A percentile compares a stretch with the other conserved stretches of the same genome.
Evolutionary conservation across 306 rosid genomes (phyloP).

Genomic region (Glycine soja): DNA sequence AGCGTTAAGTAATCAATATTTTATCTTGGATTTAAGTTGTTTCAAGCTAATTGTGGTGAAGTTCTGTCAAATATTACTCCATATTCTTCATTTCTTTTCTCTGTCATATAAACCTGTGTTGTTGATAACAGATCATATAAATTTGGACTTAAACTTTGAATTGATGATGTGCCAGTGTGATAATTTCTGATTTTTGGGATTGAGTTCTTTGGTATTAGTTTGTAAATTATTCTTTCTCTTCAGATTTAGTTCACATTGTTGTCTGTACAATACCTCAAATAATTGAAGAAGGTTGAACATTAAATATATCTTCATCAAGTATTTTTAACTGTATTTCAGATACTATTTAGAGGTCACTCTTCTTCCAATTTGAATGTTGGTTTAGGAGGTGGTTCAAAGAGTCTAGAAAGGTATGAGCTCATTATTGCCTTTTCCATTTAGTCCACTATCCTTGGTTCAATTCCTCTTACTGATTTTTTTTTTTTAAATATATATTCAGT

Average conservation of each 20-base stretch:
- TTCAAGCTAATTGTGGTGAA: neutral
- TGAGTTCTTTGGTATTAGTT: slow-evolving; percentile 5
- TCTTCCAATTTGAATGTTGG: slow-evolving; percentile 50
- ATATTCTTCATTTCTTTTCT: neutral
- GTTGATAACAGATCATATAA: slow-evolving; percentile 4
- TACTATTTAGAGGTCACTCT: slow-evolving; percentile 44
- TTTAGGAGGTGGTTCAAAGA: slow-evolving; percentile 47
- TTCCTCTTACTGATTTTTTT: slow-evolving; percentile 26
- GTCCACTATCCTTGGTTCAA: slow-evolving; percentile 22
- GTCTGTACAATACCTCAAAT: slow-evolving; percentile 22
- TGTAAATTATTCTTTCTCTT: neutral
- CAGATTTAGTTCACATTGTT: slow-evolving; percentile 22
- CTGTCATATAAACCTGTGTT: neutral
- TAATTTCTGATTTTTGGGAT: slow-evolving; percentile 4
- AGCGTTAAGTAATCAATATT: neutral
- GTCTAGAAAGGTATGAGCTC: slow-evolving; percentile 61
- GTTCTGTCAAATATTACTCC: slow-evolving; percentile 13
- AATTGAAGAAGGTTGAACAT: neutral
- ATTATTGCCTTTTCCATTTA: slow-evolving; percentile 8
- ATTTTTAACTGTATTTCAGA: slow-evolving; percentile 53
- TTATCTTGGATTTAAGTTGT: slow-evolving; percentile 20
- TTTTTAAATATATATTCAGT: slow-evolving; percentile 50
- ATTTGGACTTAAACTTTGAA: slow-evolving; percentile 25
- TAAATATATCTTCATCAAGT: slow-evolving; percentile 14
- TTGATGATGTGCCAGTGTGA: slow-evolving; percentile 1